These are phyloP conservation scores for Sporothrix curviconia DNA, from an alignment of 2,329 filamentous ascomycete species.

Conservation along the genomic window DNA sequence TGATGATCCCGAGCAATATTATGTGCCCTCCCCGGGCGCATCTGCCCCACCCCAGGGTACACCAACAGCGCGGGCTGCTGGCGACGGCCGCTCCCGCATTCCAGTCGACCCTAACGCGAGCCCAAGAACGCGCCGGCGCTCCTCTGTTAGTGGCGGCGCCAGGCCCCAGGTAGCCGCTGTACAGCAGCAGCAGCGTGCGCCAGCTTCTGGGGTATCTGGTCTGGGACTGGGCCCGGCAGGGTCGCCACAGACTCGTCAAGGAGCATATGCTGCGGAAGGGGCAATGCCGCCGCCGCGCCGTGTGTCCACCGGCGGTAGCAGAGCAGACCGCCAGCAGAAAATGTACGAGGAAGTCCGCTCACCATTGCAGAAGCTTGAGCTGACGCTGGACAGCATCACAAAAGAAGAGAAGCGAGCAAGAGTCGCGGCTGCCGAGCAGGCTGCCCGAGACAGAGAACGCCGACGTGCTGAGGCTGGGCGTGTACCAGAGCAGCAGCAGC, in stretches of 20 bases:
- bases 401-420: slow-evolving; percentile 91
- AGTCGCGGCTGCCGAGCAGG: slow-evolving; percentile 73
- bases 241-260: too few species aligned
- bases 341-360: slow-evolving; percentile 75
- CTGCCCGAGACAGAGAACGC: slow-evolving; percentile 56
- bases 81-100: slow-evolving; percentile 11
- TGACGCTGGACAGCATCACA: slow-evolving; percentile 83
- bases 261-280: not conserved
- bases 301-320: slow-evolving; percentile 18
- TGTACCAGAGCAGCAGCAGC: not conserved
- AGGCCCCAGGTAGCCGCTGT: slow-evolving; percentile 7
- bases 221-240: not conserved
- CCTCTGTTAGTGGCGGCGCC: slow-evolving; percentile 11
- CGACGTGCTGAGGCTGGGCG: slow-evolving; percentile 19
- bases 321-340: slow-evolving; percentile 42
- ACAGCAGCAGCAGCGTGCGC: slow-evolving; percentile 18
- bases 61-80: not conserved
- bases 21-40: slow-evolving; percentile 22
- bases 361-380: slow-evolving; percentile 87
- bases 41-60: not conserved
- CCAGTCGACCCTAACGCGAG: slow-evolving; percentile 24
- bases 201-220: not conserved
- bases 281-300: not conserved
- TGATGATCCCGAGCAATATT: slow-evolving; percentile 26
- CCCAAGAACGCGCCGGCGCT: slow-evolving; percentile 21